A percentile compares a stretch with the other conserved stretches of the same genome.
Evolutionary conservation across 441 rosid species (phyloP).

Genomic region (Bocquillonia castaneifolia): DNA sequence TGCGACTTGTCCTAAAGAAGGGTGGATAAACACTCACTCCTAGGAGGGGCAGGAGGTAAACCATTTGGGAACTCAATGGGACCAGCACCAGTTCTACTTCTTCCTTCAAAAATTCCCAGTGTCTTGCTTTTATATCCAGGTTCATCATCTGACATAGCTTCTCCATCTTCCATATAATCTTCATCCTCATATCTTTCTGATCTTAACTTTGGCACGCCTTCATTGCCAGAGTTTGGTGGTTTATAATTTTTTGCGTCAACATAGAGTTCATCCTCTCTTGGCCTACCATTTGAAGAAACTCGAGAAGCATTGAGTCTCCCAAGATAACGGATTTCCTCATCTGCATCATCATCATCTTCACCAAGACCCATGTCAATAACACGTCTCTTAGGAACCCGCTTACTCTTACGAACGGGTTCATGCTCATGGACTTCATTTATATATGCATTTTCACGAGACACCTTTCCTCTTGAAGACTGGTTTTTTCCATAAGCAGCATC

Average conservation of each 20-base stretch:
- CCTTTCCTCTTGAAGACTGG: conserved; percentile 33
- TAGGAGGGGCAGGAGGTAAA: conserved; percentile 70
- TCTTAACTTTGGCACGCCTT: conserved; percentile 38
- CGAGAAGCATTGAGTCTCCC: conserved; percentile 52
- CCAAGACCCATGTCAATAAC: conserved; percentile 47
- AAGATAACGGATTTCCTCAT: conserved; percentile 62
- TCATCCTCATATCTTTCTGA: conserved; percentile 40
- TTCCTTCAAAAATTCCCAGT: conserved; percentile 49
- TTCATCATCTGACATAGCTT: conserved; percentile 44
- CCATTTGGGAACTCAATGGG: conserved; percentile 80
- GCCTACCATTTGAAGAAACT: conserved; percentile 37
- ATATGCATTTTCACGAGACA: conserved; percentile 21
- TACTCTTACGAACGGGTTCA: conserved; percentile 59
- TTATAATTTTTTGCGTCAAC: conserved; percentile 37
- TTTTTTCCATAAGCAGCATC: conserved; percentile 25
- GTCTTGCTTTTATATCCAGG: conserved; percentile 40
- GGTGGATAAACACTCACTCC: conserved; percentile 46
- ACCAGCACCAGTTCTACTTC: conserved; percentile 47
- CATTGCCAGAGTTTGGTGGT: conserved; percentile 33
- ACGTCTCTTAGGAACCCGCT: conserved; percentile 63
- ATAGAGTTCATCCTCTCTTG: conserved; percentile 28
- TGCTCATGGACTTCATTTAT: conserved; percentile 28
- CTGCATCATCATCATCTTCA: conserved; percentile 46
- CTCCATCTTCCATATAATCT: conserved; percentile 42
- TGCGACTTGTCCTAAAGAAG: not conserved